These are phyloP conservation scores for Symbiodinium pilosum DNA, from an alignment of 73 alveolate genomes.

Conservation along the genomic window DNA sequence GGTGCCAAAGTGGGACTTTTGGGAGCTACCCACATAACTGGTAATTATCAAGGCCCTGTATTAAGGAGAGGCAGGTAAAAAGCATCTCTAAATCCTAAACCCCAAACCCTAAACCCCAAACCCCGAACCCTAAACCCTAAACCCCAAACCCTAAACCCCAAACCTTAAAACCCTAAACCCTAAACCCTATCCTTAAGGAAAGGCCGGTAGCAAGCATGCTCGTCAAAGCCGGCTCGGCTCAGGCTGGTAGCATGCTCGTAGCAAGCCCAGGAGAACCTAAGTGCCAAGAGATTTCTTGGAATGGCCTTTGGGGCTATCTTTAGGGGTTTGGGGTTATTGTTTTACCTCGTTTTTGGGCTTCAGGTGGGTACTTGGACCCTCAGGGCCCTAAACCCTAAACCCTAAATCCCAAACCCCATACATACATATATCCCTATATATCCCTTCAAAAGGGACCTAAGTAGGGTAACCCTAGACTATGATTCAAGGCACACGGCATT, in stretches of 20 bases:
- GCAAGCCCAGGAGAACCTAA: conserved; percentile 5
- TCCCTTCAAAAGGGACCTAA: too few relatives aligned
- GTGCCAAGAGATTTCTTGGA: too few relatives aligned
- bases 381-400: not conserved
- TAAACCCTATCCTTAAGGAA: not conserved
- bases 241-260: not conserved
- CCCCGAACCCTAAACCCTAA: not conserved
- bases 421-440: not conserved
- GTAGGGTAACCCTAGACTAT: not conserved
- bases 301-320: not conserved
- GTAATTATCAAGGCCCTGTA: too few relatives aligned
- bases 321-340: not conserved
- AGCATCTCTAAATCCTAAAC: not conserved
- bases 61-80: too few relatives aligned
- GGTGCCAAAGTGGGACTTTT: too few relatives aligned
- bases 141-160: not conserved
- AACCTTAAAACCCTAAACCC: not conserved
- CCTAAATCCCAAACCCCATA: not conserved
- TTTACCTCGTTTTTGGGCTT: not conserved
- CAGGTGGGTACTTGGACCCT: too few relatives aligned
- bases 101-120: not conserved
- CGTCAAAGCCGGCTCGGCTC: not conserved
- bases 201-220: not conserved
- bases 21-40: too few relatives aligned
- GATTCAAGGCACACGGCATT: not conserved